These are phyloP conservation scores for Isatis lusitanica DNA, from an alignment of 441 rosid genomes.

Conservation along the genomic window DNA sequence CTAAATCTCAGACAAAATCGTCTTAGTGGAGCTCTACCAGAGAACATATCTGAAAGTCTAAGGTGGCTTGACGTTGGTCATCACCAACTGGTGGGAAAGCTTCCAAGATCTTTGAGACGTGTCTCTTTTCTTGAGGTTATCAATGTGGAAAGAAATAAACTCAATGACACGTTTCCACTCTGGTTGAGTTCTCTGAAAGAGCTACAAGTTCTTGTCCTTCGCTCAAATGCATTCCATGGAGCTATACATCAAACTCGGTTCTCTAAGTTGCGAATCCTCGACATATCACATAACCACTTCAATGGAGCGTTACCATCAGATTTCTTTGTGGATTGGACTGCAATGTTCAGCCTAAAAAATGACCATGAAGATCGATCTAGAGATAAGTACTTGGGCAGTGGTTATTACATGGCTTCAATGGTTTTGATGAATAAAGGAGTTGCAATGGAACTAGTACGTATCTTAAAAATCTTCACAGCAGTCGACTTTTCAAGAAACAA, in stretches of 20 bases:
- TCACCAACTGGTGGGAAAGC: not conserved
- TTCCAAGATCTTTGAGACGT: not conserved
- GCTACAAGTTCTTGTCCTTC: conserved; percentile 21
- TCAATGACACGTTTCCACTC: not conserved
- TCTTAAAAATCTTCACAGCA: too few relatives aligned
- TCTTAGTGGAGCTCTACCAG: not conserved
- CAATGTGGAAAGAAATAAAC: not conserved
- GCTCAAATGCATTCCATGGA: not conserved
- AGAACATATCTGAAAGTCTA: not conserved
- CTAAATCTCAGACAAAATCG: not conserved
- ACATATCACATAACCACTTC: conserved; percentile 32
- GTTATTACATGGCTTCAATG: too few relatives aligned
- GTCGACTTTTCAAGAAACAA: too few relatives aligned
- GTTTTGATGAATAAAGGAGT: too few relatives aligned
- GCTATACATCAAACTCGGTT: not conserved
- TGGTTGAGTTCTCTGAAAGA: not conserved
- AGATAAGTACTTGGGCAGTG: too few relatives aligned
- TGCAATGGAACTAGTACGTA: too few relatives aligned
- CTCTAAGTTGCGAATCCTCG: conserved; percentile 57
- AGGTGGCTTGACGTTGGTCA: not conserved
- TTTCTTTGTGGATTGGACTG: conserved; percentile 36
- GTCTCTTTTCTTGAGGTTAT: not conserved
- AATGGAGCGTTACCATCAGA: not conserved
- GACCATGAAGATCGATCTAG: too few relatives aligned
- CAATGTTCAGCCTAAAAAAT: conserved; percentile 27